phyloP scores from a whole-genome alignment of 352 stramenopile genomes.

The Phytophthora cactorum region DNA sequence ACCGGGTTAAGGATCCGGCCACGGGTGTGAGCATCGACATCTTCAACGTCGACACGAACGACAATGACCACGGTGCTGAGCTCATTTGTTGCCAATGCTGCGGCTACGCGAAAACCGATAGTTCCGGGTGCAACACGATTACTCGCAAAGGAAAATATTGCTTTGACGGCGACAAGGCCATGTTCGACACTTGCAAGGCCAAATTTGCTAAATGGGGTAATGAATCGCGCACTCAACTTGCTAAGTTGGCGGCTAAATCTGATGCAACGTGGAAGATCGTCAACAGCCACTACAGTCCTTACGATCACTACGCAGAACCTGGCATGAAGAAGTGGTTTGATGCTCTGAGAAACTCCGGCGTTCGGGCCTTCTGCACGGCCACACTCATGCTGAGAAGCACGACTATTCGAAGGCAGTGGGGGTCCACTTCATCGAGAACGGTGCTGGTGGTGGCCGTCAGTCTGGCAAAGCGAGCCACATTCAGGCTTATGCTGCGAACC shows the following conservation, averaged over 20 bases:
- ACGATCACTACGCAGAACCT: conserved; percentile 18
- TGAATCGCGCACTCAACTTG: conserved; percentile 13
- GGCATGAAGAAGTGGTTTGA: conserved; percentile 25
- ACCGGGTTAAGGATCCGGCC: conserved; percentile 6
- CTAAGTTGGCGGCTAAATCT: conserved; percentile 9
- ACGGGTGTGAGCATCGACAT: conserved; percentile 27
- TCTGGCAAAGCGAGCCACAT: conserved; percentile 3
- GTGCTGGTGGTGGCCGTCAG: conserved; percentile 41
- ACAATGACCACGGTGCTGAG: conserved; percentile 10
- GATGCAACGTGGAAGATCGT: conserved; percentile 33
- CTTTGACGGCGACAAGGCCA: conserved; percentile 13
- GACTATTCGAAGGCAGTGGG: conserved; percentile 46
- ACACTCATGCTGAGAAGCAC: conserved; percentile 46
- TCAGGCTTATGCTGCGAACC: conserved; percentile 3
- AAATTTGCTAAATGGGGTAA: conserved; percentile 16
- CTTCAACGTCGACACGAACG: conserved; percentile 30
- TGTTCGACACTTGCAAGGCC: conserved; percentile 20
- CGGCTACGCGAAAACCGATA: conserved; percentile 20
- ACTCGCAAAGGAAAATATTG: conserved; percentile 14
- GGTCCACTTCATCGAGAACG: conserved; percentile 72
- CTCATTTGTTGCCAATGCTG: conserved; percentile 32
- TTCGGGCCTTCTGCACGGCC: conserved; percentile 48
- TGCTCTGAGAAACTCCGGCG: conserved; percentile 22
- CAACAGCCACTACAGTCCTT: conserved; percentile 28
- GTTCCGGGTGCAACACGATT: conserved; percentile 7